Evolutionary conservation across 139 green algal genomes (phyloP), one percentile per base, ranked within the genome.

Genomic region (Chlorella sp.): DNA sequence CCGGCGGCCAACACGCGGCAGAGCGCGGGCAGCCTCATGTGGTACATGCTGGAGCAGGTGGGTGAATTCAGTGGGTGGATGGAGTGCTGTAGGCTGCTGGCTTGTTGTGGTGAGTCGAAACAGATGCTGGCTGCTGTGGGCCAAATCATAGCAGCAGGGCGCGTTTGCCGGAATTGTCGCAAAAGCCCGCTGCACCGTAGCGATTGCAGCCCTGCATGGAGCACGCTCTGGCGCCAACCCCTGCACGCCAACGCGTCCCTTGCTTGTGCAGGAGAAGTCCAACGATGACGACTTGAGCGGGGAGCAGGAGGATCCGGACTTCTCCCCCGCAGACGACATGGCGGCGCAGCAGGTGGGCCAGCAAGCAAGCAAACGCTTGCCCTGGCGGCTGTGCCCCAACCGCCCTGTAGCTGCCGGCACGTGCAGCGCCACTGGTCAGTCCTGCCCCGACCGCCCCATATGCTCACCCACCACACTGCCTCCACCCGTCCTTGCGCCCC

Each of bases 11-110:
- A 60, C 51, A 60, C 51, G 40, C 77, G 77, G 40, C 40, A 60
- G 28, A 83, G 58, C 30, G 77, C 77, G 22, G 77, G 77, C 56
- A 73, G 36, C 56, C 77, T 58, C 20, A 83, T 83, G 77, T 83
- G 77, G 77, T 73, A 74, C 41, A 83, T 83, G 77, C 77, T 83
- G 40, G 77, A 83, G 77, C 77, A 83, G 77, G 77, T 83, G 76
- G 48, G 74, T 17, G 34, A 36, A 3, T 4, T 44, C 28, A 2
- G 51, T 60, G 51, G 19, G 58, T 22, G 9, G 65, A 16, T 43
- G 65, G 65, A 11, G 65, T 26, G 65, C n/a, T 5, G n/a, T 7
- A 44, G 38, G 38, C 32, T 75, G 34, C 17, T 19, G 69, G 36
- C 64, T 9, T 75, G 38, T 34, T 34, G 34, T 43, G 67, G 67